Base-by-base conservation (phyloP, 2,329 filamentous ascomycete species). In the Leptographium wingfieldii region DNA sequence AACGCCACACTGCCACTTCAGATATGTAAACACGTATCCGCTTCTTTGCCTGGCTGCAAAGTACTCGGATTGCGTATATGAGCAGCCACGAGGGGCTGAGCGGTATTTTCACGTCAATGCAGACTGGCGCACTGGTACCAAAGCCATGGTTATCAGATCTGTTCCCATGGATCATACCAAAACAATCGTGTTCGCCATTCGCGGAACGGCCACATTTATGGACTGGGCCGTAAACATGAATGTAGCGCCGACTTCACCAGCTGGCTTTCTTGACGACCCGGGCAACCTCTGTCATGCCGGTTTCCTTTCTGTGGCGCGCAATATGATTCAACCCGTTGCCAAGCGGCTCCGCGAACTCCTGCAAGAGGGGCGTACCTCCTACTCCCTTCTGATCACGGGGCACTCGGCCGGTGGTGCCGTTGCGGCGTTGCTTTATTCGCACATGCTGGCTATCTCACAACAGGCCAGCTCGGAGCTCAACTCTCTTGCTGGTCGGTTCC, bases 211-310 rank as follows among this genome's bases (percentile, higher is more conserved):
- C 29, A 87, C 83, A 7, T 88, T 94, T 66, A 84, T 88, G 75
- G 90, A 95, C 72, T 95, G 90, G 90, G 81, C 87, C 1, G 87
- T 94, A 54, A 95, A 95, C 69, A 79, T 94, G 59, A 83, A 88
- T 56, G 81, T 81, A 1, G 82, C 80, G 0, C 89, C 89, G 0
- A 76, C 80, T 0, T 77, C 83, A 1, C 88, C 90, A 0, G 69
- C 68, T 0, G 82, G 80, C 1, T 94, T 95, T 68, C 76, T 95
- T 71, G 90, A 95, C 67, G 90, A 95, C 65, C 71, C 78, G 0
- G 83, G 82, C 19, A 95, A 95, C 67, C 76, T 85, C 16, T 94
- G 89, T 68, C 90, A 95, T 68, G 79, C 87, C 0, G 90, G 90
- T 0, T 95, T 95, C 65, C 76, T 95, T 0, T 79, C 81, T 14